Base-by-base conservation (phyloP, 805 yeast genomes). In the Vanderwaltozyma tropicalis region DNA sequence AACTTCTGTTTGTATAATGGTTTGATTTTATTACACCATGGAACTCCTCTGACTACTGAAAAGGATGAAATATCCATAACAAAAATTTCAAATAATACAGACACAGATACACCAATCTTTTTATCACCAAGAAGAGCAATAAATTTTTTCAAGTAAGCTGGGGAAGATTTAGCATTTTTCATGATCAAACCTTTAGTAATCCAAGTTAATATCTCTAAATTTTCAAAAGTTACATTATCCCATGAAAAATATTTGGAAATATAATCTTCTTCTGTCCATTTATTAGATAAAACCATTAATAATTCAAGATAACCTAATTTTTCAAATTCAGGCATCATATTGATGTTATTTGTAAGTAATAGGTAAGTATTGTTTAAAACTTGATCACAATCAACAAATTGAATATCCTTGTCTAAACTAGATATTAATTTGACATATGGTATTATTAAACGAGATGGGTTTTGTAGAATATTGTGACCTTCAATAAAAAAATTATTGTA, bases 1-100 rank as follows among this genome's bases (percentile, higher is more conserved):
- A 84, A 68, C 45, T 78, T 78, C 52, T 92, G 98, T 53, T 86
- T 86, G 67, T 81, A 85, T 18, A 92, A 66, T 32, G 72, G 57
- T 41, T 82, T 72, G 15, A 80, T 71, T 41, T 78, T 74, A 39
- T 81, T 67, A 44, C 76, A 76, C 49, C 53, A 52, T 43, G 68
- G 28, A 51, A 55, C 46, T 53, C 67, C 58, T 43, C 63, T 66
- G 32, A 45, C 69, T 49, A 73, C 76, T 32, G 68, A 62, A 39
- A 81, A 73, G 5, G 80, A 62, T 14, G 74, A 71, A 35, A 82
- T 68, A 47, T 85, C 88, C n/a, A 77, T 66, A 22, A 83, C 72
- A 15, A 85, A 52, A 2, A 86, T 66, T 29, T 76, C 82, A 36
- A 83, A 70, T 4, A 80, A 66, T 40, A 64, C 71, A 1, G 87